Percentiles rank a stretch among this genome's conserved stretches.
Conservation (phyloP, 2,329 filamentous ascomycete genomes). For the Sporothrix humicola region DNA sequence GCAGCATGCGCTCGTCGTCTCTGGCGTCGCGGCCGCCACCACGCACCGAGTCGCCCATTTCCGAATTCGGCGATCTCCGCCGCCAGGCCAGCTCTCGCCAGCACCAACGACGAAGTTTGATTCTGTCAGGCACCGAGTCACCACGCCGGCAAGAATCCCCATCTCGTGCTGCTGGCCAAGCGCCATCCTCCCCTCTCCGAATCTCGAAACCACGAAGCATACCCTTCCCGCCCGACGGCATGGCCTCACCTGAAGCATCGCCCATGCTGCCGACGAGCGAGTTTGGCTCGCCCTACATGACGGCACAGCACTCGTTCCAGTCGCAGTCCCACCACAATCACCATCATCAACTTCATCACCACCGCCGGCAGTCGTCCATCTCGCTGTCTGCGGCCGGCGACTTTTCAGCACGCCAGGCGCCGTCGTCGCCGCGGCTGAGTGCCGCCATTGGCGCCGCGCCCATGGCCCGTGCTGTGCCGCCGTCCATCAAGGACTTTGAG, state of each 20-base stretch:
- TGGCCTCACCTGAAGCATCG: conserved; percentile 86
- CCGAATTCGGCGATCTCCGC: conserved; percentile 78
- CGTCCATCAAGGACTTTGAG: conserved; percentile 98
- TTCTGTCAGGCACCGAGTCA: conserved; percentile 71
- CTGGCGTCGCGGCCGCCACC: conserved; percentile 69
- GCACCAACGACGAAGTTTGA: conserved; percentile 83
- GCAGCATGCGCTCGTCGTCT: conserved; percentile 82
- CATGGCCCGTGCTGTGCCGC: conserved; percentile 85
- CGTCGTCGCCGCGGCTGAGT: conserved; percentile 80
- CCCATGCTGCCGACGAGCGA: conserved; percentile 85
- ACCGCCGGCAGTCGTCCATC: conserved; percentile 89
- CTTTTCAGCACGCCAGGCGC: conserved; percentile 60
- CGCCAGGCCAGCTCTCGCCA: conserved; percentile 80
- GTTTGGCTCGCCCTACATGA: conserved; percentile 72
- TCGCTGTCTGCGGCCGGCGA: conserved; percentile 57
- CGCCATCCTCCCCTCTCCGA: conserved; percentile 83
- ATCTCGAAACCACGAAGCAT: conserved; percentile 78
- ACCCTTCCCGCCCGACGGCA: conserved; percentile 63
- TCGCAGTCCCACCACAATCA: conserved; percentile 56
- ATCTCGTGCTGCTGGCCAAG: conserved; percentile 63
- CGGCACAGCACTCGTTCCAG: conserved; percentile 64
- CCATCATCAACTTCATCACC: conserved; percentile 58
- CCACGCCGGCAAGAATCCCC: conserved; percentile 89
- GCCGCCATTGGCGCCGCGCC: conserved; percentile 73
- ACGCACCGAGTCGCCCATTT: conserved; percentile 87